These are phyloP conservation scores for Pichia gijzeniarum DNA, from an alignment of 805 yeast species.

Conservation along the genomic window DNA sequence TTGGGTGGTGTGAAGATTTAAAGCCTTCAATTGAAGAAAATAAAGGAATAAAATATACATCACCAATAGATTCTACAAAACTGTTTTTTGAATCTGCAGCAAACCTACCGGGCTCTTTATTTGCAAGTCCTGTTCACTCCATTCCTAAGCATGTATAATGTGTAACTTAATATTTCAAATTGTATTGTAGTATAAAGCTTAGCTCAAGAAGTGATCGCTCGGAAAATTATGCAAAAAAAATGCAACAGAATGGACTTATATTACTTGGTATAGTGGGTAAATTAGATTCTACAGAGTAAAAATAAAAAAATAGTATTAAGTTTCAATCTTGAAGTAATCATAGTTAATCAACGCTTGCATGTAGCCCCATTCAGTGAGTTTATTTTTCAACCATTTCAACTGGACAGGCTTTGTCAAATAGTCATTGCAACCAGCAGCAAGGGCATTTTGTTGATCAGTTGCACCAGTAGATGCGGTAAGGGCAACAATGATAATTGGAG, in stretches of 20 bases:
- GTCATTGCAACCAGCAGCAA: slow-evolving; percentile 97
- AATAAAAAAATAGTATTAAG: not conserved
- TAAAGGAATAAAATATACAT: too few species aligned
- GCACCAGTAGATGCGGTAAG: slow-evolving; percentile 86
- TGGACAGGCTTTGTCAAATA: slow-evolving; percentile 94
- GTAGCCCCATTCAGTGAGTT: slow-evolving; percentile 97
- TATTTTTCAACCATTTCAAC: slow-evolving; percentile 86
- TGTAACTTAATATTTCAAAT: too few species aligned
- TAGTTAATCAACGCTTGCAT: slow-evolving; percentile 97
- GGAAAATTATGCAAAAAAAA: too few species aligned
- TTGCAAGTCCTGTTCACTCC: slow-evolving; percentile 1
- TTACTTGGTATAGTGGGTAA: too few species aligned
- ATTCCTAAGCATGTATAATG: too few species aligned
- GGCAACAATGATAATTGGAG: slow-evolving; percentile 98
- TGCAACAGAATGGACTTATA: too few species aligned
- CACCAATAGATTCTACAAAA: not conserved
- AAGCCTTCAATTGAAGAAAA: too few species aligned
- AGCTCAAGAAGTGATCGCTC: too few species aligned
- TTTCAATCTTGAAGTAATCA: slow-evolving; percentile 72
- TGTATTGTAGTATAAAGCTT: too few species aligned
- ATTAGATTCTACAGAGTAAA: not conserved
- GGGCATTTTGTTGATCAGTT: slow-evolving; percentile 81
- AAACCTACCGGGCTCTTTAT: slow-evolving; percentile 1
- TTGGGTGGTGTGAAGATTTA: not conserved
- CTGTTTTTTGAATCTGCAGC: not conserved